Evolutionary conservation across 495 filamentous ascomycete species (phyloP), one percentile per base, ranked within the genome.

Genomic region (Ramalina intermedia): DNA sequence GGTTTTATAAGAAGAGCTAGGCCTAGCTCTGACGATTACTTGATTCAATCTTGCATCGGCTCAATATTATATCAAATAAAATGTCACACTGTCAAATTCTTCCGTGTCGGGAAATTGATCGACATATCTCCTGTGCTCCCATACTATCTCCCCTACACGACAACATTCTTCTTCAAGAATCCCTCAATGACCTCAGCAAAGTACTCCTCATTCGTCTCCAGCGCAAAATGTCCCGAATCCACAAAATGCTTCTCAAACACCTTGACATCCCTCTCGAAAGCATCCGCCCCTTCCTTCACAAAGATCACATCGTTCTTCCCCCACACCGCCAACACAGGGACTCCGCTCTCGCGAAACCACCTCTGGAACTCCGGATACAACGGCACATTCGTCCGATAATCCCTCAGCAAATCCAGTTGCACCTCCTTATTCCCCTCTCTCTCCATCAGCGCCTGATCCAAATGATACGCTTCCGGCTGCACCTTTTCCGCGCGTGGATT

Each of bases 181-280:
- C 55, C 56, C 48, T 68, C 50, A 17, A 75, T 73, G 57, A 69
- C 58, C 37, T 46, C 43, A 4, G 69, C 75, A 60, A 82, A 70
- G 54, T 64, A 60, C 42, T 57, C 57, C 42, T 63, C 59, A 50
- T 80, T 66, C 2, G 63, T 76, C 66, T 82, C 76, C 1, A 77
- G 57, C 16, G 77, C 77, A 66, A 82, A 81, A 61, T 83, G 80
- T 0, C 75, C 75, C 0, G 69, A 72, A 61, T 84, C 75, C 41
- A 81, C 48, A 40, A 75, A 59, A 43, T 66, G 59, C 8, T 76
- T 55, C 57, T 78, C 69, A 11, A 73, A 66, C 7, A 69, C 59
- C 21, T 66, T 62, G 14, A 76, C 51, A 64, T 82, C 79, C 27
- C 55, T 67, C 54, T 66, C 72, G 47, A 72, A 83, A 1, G 79